Evolutionary conservation across 768 basidiomycete genomes (phyloP).

Genomic region (Termitomyces eurrhizus): DNA sequence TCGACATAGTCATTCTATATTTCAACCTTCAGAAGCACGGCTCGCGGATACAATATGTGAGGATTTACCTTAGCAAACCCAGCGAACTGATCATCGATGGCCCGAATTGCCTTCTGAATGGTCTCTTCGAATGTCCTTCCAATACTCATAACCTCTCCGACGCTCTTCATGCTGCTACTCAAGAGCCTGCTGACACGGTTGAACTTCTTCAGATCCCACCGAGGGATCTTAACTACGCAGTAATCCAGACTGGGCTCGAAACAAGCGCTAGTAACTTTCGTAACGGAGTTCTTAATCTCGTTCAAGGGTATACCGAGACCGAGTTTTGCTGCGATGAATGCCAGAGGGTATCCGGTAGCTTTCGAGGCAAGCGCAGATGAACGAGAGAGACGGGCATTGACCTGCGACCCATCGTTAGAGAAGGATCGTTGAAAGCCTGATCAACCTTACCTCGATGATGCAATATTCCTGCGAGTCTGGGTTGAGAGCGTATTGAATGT

Average conservation of each 20-base stretch:
- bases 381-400: conserved; percentile 97
- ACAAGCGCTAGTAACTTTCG: conserved; percentile 94
- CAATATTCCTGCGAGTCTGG: conserved; percentile 95
- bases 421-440: background rate
- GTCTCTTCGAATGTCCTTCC: conserved; percentile 98
- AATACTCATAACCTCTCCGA: conserved; percentile 99
- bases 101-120: conserved; percentile 95
- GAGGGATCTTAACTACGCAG: conserved; percentile 96
- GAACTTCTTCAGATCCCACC: conserved; percentile 99
- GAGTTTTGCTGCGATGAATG: conserved; percentile 97
- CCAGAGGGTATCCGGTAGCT: conserved; percentile 96
- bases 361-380: conserved; percentile 98
- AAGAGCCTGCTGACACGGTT: conserved; percentile 85
- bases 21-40: conserved; percentile 2
- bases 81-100: conserved; percentile 92
- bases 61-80: conserved; percentile 80
- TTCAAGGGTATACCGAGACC: conserved; percentile 96
- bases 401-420: conserved; percentile 21
- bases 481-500: conserved; percentile 98
- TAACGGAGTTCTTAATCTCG: conserved; percentile 97
- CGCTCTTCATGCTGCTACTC: conserved; percentile 97
- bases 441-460: conserved; percentile 78
- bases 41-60: background rate
- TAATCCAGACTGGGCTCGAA: conserved; percentile 99
- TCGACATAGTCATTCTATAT: conserved; percentile 80